Evolutionary conservation across 306 rosid species (phyloP).

Genomic region (Acmispon strigosus): DNA sequence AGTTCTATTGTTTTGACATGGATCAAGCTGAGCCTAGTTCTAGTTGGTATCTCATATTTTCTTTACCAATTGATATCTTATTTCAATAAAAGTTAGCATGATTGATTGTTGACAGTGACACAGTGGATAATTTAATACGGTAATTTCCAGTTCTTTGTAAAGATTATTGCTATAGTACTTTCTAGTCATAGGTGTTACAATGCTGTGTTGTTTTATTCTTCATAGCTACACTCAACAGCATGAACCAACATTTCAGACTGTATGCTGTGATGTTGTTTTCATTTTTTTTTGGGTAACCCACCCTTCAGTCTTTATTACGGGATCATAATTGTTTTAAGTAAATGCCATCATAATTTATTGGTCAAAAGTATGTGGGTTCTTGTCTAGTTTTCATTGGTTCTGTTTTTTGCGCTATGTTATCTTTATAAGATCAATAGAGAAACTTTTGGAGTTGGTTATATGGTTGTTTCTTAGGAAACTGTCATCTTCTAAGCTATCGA

Average conservation of each 20-base stretch:
- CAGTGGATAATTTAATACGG: background rate
- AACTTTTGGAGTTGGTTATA: background rate
- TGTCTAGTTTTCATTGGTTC: too few species aligned
- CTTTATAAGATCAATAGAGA: too few species aligned
- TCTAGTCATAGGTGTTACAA: background rate
- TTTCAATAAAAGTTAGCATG: background rate
- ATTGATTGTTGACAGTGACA: background rate
- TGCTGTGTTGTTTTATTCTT: background rate
- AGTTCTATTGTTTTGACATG: background rate
- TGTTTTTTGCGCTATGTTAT: too few species aligned
- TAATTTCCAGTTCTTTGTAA: background rate
- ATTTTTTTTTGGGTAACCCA: background rate
- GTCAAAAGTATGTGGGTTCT: background rate
- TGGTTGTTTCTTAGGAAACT: background rate
- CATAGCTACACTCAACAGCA: background rate
- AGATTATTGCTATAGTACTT: background rate
- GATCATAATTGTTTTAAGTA: background rate
- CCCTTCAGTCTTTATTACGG: background rate
- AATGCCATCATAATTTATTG: background rate
- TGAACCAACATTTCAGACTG: background rate
- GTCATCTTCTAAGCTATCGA: background rate
- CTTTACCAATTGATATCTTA: background rate
- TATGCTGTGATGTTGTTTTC: background rate
- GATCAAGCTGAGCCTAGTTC: slow-evolving; percentile 2
- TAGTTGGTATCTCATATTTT: background rate